Base-by-base conservation (phyloP, 306 rosid genomes). In the Cucumis melo region DNA sequence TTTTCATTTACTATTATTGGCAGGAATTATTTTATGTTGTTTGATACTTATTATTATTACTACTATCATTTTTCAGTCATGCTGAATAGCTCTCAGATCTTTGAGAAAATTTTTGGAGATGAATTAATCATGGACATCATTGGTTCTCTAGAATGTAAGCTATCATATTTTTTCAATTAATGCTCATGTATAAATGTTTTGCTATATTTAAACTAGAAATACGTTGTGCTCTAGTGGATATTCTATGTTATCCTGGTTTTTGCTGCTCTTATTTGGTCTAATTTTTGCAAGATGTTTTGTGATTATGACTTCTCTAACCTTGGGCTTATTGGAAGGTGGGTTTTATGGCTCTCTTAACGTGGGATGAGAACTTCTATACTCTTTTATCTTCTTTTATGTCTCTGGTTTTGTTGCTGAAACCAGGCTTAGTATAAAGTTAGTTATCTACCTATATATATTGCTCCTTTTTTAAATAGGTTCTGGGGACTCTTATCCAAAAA, bases 131-230 rank as follows among this genome's bases (percentile, higher is more conserved):
- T 91, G 96, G 94, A 93, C 81, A 65, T 93, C 54, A 90, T 93
- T 66, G 98, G 98, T 55, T 86, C 91, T 77, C 90, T 93, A 9
- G 98, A 93, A 85, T 91, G 98, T 93, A 91, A 88, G 98, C 87
- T 79, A 62, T 62, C 27, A 21, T 81, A 10, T 16, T 75, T 46
- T 19, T 44, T 46, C 13, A 24, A 23, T 46, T 12, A 7, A 72
- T 72, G 20, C 6, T 24, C 24, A 29, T n/a, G 21, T 24, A 9
- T 29, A 27, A 7, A 41, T 44, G 44, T 46, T 72, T 50, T 10
- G 9, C 17, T 50, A 8, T 72, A 29, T 72, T 27, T 8, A 16
- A 14, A 17, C 60, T 16, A 50, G 20, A 72, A 15, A 72, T 72
- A 48, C 16, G 44, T n/a, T 13, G 54, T 23, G 10, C 32, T 11